Percentiles rank a stretch among this genome's conserved stretches.
phyloP scores from a whole-genome alignment of 1,139 yeast genomes.

The Schwanniomyces etchellsii region DNA sequence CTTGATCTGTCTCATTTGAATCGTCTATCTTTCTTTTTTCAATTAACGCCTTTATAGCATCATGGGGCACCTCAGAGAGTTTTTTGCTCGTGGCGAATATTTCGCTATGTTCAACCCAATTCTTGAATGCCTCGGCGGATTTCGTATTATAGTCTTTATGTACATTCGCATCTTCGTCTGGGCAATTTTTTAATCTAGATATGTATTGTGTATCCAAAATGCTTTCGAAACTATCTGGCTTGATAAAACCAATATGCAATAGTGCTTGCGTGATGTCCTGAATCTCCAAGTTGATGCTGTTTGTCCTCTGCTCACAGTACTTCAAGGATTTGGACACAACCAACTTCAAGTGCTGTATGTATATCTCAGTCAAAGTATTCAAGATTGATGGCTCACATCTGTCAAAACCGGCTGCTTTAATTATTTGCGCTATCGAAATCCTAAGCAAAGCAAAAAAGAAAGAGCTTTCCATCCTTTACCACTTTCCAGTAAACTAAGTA shows the following conservation, averaged over 20 bases:
- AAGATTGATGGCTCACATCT: slow-evolving; percentile 58
- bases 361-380: slow-evolving; percentile 58
- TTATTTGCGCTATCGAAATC: slow-evolving; percentile 59
- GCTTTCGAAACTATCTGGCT: slow-evolving; percentile 27
- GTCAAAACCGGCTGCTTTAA: slow-evolving; percentile 71
- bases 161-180: slow-evolving; percentile 6
- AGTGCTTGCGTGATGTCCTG: slow-evolving; percentile 62
- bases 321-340: slow-evolving; percentile 37
- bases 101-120: slow-evolving; percentile 33
- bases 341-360: slow-evolving; percentile 48
- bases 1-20: slow-evolving; percentile 26
- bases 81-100: slow-evolving; percentile 18
- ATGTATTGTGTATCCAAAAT: slow-evolving; percentile 12
- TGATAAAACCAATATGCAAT: slow-evolving; percentile 47
- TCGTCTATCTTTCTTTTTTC: slow-evolving; percentile 32
- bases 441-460: slow-evolving; percentile 59
- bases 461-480: slow-evolving; percentile 20
- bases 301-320: slow-evolving; percentile 11
- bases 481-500: too few relatives aligned
- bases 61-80: slow-evolving; percentile 28
- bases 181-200: slow-evolving; percentile 3
- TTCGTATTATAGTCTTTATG: slow-evolving; percentile 35
- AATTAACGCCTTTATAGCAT: slow-evolving; percentile 26
- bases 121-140: slow-evolving; percentile 30
- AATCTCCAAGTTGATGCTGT: slow-evolving; percentile 27